These are phyloP conservation scores for Penicillium sp. DNA, from an alignment of 2,329 filamentous ascomycete species.

Conservation along the genomic window DNA sequence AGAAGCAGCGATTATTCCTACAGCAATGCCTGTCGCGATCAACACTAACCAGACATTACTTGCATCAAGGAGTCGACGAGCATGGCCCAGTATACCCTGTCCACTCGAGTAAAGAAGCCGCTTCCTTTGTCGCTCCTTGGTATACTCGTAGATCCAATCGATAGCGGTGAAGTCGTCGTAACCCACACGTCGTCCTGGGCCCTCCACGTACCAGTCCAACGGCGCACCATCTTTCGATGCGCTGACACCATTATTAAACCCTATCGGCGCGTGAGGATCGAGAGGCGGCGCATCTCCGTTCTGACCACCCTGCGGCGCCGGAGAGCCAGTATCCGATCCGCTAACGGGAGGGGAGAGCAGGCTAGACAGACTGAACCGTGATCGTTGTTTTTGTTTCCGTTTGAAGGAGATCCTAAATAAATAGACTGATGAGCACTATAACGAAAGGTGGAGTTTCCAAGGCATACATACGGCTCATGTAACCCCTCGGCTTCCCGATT, in stretches of 20 bases:
- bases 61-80: slow-evolving; percentile 72
- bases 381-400: slow-evolving; percentile 41
- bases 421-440: slow-evolving; percentile 2
- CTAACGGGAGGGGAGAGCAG: slow-evolving; percentile 35
- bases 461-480: slow-evolving; percentile 39
- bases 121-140: slow-evolving; percentile 85
- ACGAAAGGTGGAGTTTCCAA: background rate
- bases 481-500: slow-evolving; percentile 30
- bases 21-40: slow-evolving; percentile 77
- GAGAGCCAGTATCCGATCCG: slow-evolving; percentile 26
- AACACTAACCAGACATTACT: slow-evolving; percentile 91
- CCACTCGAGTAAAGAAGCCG: slow-evolving; percentile 70
- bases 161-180: slow-evolving; percentile 97
- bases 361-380: slow-evolving; percentile 40
- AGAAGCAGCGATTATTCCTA: slow-evolving; percentile 77
- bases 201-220: slow-evolving; percentile 84
- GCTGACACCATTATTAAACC: slow-evolving; percentile 25
- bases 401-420: slow-evolving; percentile 41
- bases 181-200: slow-evolving; percentile 81
- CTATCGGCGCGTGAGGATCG: slow-evolving; percentile 20
- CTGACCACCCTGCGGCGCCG: slow-evolving; percentile 26
- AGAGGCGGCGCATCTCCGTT: slow-evolving; percentile 28
- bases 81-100: slow-evolving; percentile 68
- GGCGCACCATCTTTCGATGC: slow-evolving; percentile 41
- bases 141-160: slow-evolving; percentile 99